Base-by-base conservation (phyloP, 2,329 filamentous ascomycete species). In the Xylariaceae sp. region DNA sequence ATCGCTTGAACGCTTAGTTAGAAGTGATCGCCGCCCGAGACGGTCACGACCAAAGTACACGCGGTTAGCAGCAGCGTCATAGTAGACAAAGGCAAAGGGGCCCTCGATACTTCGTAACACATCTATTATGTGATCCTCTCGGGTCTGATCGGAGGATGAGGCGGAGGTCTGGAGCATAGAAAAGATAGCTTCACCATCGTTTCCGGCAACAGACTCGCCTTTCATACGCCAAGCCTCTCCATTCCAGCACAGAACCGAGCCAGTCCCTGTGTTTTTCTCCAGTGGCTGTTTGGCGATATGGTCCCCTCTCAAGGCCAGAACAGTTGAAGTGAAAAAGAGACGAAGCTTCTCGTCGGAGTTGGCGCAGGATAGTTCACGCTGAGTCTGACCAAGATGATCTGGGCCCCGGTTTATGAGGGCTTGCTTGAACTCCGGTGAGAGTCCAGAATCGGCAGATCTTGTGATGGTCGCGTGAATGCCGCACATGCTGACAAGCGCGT, bases 191-290 rank as follows among this genome's bases (percentile, higher is more conserved):
- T 88, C 81, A 2, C 89, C 89, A 74, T 99, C 94, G 70, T 96
- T 97, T 59, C 86, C 89, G 4, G 69, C 60, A n/a, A 96, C 78
- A 1, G 73, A 68, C 8, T 80, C 67, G 39, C 80, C 80, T 7
- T 74, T 75, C 53, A 96, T 80, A 59, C 82, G 87, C 94, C 94
- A 99, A 1, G 92, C 93, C 72, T 99, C 94, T 49, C 94, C 94
- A 70, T 99, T 99, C 94, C 94, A 99, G 80, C 93, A 97, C 1
- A 99, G 79, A 0, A 90, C 78, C 0, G 88, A 90, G 3, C 80
- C 79, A 0, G 80, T 81, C 0, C 23, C 55, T 17, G 67, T 63
- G 2, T 70, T 44, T 64, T 88, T 82, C 48, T 81, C 73, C 3
- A 96, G 81, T 1, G 94, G 94, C 72, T 97, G 94, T 39, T 76